Evolutionary conservation across 169 alveolate species (phyloP).

Genomic region (Plasmodium sp.): DNA sequence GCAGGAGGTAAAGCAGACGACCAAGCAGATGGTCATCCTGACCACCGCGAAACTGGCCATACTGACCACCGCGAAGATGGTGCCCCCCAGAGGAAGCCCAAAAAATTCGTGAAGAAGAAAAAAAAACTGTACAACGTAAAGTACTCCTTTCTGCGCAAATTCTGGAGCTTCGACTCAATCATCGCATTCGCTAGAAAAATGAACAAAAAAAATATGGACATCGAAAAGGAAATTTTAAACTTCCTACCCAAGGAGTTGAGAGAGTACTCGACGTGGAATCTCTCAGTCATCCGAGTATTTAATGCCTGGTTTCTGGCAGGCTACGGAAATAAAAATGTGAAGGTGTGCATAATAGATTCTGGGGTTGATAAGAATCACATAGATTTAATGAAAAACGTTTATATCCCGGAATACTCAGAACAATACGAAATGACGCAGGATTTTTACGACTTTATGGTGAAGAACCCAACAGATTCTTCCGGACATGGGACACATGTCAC

Average conservation of each 20-base stretch:
- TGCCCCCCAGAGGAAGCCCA: background rate
- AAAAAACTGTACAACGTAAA: constrained; percentile 33
- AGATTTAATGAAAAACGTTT: constrained; percentile 82
- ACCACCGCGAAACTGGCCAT: background rate
- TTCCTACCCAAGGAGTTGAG: constrained; percentile 58
- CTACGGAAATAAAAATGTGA: constrained; percentile 68
- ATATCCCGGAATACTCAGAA: constrained; percentile 80
- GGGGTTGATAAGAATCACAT: constrained; percentile 89
- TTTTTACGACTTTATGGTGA: constrained; percentile 58
- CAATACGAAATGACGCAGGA: constrained; percentile 73
- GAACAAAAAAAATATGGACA: background rate
- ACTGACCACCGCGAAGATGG: background rate
- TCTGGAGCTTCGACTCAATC: background rate
- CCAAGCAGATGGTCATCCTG: background rate
- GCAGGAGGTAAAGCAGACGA: background rate
- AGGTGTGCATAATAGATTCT: constrained; percentile 87
- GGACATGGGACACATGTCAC: constrained; percentile 91
- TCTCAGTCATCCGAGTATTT: constrained; percentile 37
- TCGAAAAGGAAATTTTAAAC: constrained; percentile 32
- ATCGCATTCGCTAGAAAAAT: background rate
- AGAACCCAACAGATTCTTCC: constrained; percentile 81
- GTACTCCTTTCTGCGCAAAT: constrained; percentile 27
- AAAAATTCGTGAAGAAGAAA: constrained; percentile 14
- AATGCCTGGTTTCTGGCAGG: constrained; percentile 74
- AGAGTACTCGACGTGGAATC: constrained; percentile 66